Percentiles rank a stretch among this genome's conserved stretches.
Conservation (phyloP, 2,329 filamentous ascomycete species). For the Xylariaceae sp. region DNA sequence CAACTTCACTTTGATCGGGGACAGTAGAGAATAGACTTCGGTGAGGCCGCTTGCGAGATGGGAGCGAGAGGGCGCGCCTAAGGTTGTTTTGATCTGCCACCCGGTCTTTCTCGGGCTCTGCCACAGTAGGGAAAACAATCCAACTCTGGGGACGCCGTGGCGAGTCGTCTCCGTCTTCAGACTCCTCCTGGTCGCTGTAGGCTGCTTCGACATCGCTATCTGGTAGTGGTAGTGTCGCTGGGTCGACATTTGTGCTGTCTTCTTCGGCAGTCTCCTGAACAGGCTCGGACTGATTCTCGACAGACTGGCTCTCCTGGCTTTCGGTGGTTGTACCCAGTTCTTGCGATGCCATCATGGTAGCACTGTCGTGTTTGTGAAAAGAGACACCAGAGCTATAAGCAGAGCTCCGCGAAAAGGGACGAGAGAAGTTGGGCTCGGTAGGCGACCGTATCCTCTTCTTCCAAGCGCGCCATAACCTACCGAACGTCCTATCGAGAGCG, state of each 20-base stretch:
- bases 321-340: slow-evolving; percentile 20
- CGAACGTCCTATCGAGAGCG: slow-evolving; percentile 82
- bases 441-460: slow-evolving; percentile 74
- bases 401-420: slow-evolving; percentile 48
- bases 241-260: slow-evolving; percentile 34
- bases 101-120: slow-evolving; percentile 30
- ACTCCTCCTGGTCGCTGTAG: slow-evolving; percentile 60
- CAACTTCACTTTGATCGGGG: neutral
- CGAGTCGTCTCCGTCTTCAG: slow-evolving; percentile 37
- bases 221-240: slow-evolving; percentile 65
- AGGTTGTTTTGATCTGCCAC: slow-evolving; percentile 33
- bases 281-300: neutral
- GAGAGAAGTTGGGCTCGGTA: slow-evolving; percentile 42
- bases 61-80: slow-evolving; percentile 25
- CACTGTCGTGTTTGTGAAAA: slow-evolving; percentile 38
- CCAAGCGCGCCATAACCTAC: slow-evolving; percentile 91
- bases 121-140: slow-evolving; percentile 31
- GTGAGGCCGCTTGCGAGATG: slow-evolving; percentile 21
- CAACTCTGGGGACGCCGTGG: slow-evolving; percentile 46
- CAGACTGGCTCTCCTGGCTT: slow-evolving; percentile 14
- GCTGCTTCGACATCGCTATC: slow-evolving; percentile 61
- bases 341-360: slow-evolving; percentile 33
- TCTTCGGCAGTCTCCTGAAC: neutral
- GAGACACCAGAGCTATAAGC: slow-evolving; percentile 30
- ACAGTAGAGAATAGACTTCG: slow-evolving; percentile 9